A percentile compares a stretch with the other conserved stretches of the same genome.
phyloP scores from a whole-genome alignment of 2,329 filamentous ascomycete species.

The Cladosporium sp. region DNA sequence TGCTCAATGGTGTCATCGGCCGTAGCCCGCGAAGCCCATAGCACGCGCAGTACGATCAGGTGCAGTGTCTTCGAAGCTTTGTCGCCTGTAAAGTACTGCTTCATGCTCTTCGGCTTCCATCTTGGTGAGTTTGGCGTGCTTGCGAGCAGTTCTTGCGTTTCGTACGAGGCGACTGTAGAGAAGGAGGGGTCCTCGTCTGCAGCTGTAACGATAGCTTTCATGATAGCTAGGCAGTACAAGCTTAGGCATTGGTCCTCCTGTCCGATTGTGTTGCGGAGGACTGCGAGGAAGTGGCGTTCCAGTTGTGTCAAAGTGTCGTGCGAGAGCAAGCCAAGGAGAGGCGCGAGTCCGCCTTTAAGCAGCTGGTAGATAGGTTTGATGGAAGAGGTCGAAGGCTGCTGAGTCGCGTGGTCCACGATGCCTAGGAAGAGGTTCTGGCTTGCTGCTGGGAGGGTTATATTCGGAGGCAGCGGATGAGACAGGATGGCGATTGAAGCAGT shows the following conservation, averaged over 20 bases:
- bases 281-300: slow-evolving; percentile 30
- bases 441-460: slow-evolving; percentile 28
- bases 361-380: slow-evolving; percentile 31
- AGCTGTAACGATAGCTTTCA: slow-evolving; percentile 27
- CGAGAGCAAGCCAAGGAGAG: slow-evolving; percentile 28
- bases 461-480: slow-evolving; percentile 25
- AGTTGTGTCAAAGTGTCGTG: slow-evolving; percentile 24
- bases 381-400: slow-evolving; percentile 21
- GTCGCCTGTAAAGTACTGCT: slow-evolving; percentile 30
- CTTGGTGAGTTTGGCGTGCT: slow-evolving; percentile 24
- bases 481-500: slow-evolving; percentile 27
- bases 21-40: slow-evolving; percentile 21
- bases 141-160: slow-evolving; percentile 28
- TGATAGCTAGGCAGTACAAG: slow-evolving; percentile 35
- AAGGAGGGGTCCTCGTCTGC: slow-evolving; percentile 21
- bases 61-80: slow-evolving; percentile 33
- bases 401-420: slow-evolving; percentile 27
- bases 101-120: slow-evolving; percentile 29
- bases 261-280: slow-evolving; percentile 26
- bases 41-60: slow-evolving; percentile 29
- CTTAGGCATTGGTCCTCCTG: slow-evolving; percentile 29
- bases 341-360: slow-evolving; percentile 28
- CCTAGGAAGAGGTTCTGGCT: slow-evolving; percentile 30
- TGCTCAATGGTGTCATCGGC: slow-evolving; percentile 16
- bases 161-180: slow-evolving; percentile 14